These are phyloP conservation scores for Hansenula lynferdii DNA, from an alignment of 1,139 yeast species.

Conservation along the genomic window DNA sequence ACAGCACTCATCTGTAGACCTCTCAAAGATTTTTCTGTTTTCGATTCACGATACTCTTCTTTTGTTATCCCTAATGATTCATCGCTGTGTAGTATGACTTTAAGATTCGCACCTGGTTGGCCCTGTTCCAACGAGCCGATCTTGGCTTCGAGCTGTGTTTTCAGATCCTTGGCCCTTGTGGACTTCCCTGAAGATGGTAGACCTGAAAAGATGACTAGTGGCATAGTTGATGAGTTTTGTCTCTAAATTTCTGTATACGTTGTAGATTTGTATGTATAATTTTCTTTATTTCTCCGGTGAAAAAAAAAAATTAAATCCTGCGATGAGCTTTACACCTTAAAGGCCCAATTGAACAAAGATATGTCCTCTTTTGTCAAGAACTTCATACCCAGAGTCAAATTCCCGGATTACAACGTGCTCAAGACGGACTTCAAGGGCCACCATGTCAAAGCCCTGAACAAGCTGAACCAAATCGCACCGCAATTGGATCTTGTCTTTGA, in stretches of 20 bases:
- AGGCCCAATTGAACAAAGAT: slow-evolving; percentile 37
- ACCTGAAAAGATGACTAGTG: slow-evolving; percentile 79
- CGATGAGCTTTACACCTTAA: background rate
- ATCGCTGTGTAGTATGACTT: slow-evolving; percentile 70
- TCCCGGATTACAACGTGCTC: slow-evolving; percentile 68
- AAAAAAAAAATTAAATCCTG: background rate
- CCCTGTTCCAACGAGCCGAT: slow-evolving; percentile 35
- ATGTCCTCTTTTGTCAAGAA: slow-evolving; percentile 7
- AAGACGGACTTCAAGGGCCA: slow-evolving; percentile 88
- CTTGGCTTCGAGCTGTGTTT: slow-evolving; percentile 39
- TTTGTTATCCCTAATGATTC: slow-evolving; percentile 71
- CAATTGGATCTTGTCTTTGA: slow-evolving; percentile 81
- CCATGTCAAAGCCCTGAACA: slow-evolving; percentile 74
- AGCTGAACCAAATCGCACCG: slow-evolving; percentile 66
- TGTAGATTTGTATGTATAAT: too few relatives aligned
- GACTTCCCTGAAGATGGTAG: slow-evolving; percentile 85
- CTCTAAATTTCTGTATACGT: too few relatives aligned
- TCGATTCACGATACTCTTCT: slow-evolving; percentile 61
- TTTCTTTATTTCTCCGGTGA: too few relatives aligned
- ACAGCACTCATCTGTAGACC: slow-evolving; percentile 88
- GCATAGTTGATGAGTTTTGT: slow-evolving; percentile 52
- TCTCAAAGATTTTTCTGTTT: slow-evolving; percentile 73
- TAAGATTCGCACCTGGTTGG: slow-evolving; percentile 41
- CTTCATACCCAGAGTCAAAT: slow-evolving; percentile 36
- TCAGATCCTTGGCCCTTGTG: slow-evolving; percentile 58